Base-by-base conservation (phyloP, 1,139 yeast species). In the Debaryomycetaceae sp. region DNA sequence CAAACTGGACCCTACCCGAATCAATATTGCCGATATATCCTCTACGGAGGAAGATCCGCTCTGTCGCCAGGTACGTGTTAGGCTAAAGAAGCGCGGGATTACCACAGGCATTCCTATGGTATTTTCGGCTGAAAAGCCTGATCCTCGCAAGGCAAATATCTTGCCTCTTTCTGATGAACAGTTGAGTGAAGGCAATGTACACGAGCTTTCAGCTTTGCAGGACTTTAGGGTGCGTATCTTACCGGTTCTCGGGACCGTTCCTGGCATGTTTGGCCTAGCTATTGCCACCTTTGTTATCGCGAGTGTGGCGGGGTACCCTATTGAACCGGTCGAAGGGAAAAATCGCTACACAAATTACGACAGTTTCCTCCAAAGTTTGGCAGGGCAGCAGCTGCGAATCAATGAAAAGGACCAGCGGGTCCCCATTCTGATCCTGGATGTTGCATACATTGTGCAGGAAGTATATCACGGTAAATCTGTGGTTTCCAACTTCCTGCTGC, bases 201-300 rank as follows among this genome's bases (percentile, higher is more conserved):
- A 76, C 38, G 93, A 90, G 51, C 63, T 90, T 30, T 76, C 94
- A 32, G 93, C 95, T 1, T 56, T 90, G 37, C 77, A 73, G 44
- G 87, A 86, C 57, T 90, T 90, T 61, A 68, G 98, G 39, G 96
- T 87, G 4, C 68, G 98, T 41, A 87, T 90, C 30, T 63, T 90
- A 35, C 98, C 98, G 0, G 98, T 90, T 0, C 58, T 90, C 38
- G 97, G 98, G 2, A 85, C 98, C 0, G 74, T 90, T 77, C 98
- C 98, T 1, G 96, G 92, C 6, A 80, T 87, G 58, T 90, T 90
- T 58, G 98, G 98, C 1, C 65, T 90, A 28, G 74, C 95, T 0
- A 68, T 90, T 34, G 93, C 95, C 3, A 79, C 96, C 0, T 78
- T 82, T 53, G 62, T 90, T 25, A 55, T 90, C 28, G 81, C 95